These are phyloP conservation scores for grape (Vitis vinifera) DNA, from an alignment of 164 flowering plant species.

Conservation along the genomic window ASM3070453v1 NC_081818.1:22320001-22320500, in stretches of 20 bases:
- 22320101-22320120: slow-evolving; percentile 76
- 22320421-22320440: slow-evolving; percentile 81
- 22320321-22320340: slow-evolving; percentile 58
- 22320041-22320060: slow-evolving; percentile 89
- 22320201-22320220: slow-evolving; percentile 88
- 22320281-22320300: slow-evolving; percentile 97
- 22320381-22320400: slow-evolving; percentile 72
- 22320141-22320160: slow-evolving; percentile 72
- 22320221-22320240: slow-evolving; percentile 89
- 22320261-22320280: slow-evolving; percentile 75
- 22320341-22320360: slow-evolving; percentile 46
- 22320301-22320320: slow-evolving; percentile 85
- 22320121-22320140: slow-evolving; percentile 76
- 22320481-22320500: slow-evolving; percentile 86
- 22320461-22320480: slow-evolving; percentile 91
- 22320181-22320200: slow-evolving; percentile 81
- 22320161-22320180: slow-evolving; percentile 75
- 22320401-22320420: slow-evolving; percentile 89
- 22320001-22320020: slow-evolving; percentile 92
- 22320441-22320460: slow-evolving; percentile 83
- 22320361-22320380: slow-evolving; percentile 83
- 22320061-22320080: slow-evolving; percentile 61
- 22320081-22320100: slow-evolving; percentile 53
- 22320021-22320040: slow-evolving; percentile 84
- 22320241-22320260: slow-evolving; percentile 86